phyloP scores from a whole-genome alignment of 2,329 filamentous ascomycete species.

The Calycina marina region DNA sequence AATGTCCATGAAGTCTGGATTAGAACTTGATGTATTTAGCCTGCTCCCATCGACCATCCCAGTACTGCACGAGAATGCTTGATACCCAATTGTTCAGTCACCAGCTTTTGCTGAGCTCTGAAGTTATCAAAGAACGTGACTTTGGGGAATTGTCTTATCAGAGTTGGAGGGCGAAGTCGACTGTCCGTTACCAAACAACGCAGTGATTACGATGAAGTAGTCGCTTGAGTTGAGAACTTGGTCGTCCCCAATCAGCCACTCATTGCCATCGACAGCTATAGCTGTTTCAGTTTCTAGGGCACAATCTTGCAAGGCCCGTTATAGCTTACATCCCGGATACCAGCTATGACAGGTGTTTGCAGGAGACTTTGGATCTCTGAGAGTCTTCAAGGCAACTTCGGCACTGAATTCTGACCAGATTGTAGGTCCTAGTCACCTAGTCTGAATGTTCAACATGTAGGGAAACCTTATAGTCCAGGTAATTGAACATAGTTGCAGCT shows the following conservation, averaged over 20 bases:
- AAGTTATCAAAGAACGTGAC: constrained; percentile 57
- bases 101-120: constrained; percentile 46
- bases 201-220: constrained; percentile 55
- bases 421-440: constrained; percentile 55
- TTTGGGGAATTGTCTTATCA: constrained; percentile 41
- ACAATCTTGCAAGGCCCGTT: too few species aligned
- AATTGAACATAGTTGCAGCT: too few species aligned
- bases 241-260: constrained; percentile 47
- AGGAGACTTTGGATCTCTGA: constrained; percentile 45
- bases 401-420: constrained; percentile 49
- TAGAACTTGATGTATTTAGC: constrained; percentile 45
- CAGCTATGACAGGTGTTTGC: constrained; percentile 65
- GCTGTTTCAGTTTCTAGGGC: too few species aligned
- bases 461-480: too few species aligned
- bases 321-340: constrained; percentile 45
- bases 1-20: constrained; percentile 46
- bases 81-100: constrained; percentile 48
- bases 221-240: constrained; percentile 44
- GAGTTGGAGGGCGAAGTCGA: constrained; percentile 54
- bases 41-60: constrained; percentile 60
- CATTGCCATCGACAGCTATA: constrained; percentile 48
- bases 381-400: constrained; percentile 63
- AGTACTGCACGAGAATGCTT: constrained; percentile 46
- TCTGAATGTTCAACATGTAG: constrained; percentile 36
- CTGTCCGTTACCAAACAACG: constrained; percentile 55